Evolutionary conservation across 352 stramenopile species (phyloP).

Genomic region (Globisporangium spinosum): DNA sequence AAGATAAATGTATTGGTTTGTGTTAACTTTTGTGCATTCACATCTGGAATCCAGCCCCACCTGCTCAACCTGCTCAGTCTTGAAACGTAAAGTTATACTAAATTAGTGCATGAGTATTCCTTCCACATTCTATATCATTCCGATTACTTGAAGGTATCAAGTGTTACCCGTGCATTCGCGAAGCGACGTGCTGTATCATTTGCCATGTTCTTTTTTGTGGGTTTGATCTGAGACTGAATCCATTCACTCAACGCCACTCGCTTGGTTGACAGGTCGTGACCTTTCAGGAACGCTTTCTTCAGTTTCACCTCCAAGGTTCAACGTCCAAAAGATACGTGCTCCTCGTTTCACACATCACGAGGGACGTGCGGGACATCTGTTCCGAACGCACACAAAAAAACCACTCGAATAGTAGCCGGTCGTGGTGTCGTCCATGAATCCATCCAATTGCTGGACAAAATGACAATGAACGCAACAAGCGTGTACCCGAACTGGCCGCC

Average conservation of each 20-base stretch:
- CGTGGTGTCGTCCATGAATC: background rate
- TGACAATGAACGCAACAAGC: slow-evolving; percentile 49
- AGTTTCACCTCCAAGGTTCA: background rate
- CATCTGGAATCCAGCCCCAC: no score
- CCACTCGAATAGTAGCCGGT: background rate
- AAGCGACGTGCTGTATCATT: background rate
- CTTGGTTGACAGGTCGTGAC: background rate
- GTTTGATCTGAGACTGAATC: background rate
- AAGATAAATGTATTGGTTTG: background rate
- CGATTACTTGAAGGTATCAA: background rate
- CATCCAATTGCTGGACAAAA: slow-evolving; percentile 7
- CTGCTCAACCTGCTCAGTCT: background rate
- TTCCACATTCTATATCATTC: background rate
- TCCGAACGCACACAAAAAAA: background rate
- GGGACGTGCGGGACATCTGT: background rate
- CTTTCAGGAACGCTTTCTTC: background rate
- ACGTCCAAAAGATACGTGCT: background rate
- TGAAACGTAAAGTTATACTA: background rate
- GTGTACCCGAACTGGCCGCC: slow-evolving; percentile 56
- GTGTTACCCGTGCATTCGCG: background rate
- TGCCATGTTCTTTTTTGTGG: background rate
- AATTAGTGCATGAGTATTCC: background rate
- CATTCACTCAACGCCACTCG: background rate
- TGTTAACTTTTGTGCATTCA: background rate
- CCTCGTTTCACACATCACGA: background rate